phyloP scores from a whole-genome alignment of 495 filamentous ascomycete genomes.

The Podospora pseudopauciseta region DNA sequence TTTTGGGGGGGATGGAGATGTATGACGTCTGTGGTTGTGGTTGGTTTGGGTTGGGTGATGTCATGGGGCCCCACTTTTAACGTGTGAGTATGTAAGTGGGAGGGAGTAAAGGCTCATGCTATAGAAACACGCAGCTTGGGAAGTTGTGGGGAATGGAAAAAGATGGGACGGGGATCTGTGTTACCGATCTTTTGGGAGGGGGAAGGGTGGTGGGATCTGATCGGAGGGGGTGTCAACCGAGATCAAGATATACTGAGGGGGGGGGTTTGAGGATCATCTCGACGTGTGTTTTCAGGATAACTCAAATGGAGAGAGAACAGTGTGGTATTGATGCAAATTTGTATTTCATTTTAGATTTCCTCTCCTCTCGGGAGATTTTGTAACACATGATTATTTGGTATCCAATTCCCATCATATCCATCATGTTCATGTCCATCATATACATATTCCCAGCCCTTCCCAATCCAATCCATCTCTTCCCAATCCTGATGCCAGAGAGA shows the following conservation, averaged over 20 bases:
- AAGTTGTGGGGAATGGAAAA: not conserved
- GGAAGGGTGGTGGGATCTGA: no score
- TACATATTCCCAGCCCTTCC: conserved; percentile 1
- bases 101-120: no score
- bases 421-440: not conserved
- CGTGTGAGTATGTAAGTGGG: no score
- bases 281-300: no score
- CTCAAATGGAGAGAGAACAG: not conserved
- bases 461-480: not conserved
- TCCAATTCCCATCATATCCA: not conserved
- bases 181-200: not conserved
- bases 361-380: not conserved
- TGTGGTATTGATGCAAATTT: not conserved
- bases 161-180: not conserved
- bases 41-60: not conserved
- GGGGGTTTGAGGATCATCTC: no score
- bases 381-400: not conserved
- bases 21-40: conserved; percentile 16
- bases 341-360: not conserved
- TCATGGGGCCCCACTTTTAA: no score
- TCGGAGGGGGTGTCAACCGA: no score
- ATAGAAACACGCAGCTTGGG: no score
- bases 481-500: not conserved
- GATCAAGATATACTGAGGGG: no score
- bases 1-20: not conserved